Conservation (phyloP, 306 rosid species). For the Fragaria nilgerrensis region DNA sequence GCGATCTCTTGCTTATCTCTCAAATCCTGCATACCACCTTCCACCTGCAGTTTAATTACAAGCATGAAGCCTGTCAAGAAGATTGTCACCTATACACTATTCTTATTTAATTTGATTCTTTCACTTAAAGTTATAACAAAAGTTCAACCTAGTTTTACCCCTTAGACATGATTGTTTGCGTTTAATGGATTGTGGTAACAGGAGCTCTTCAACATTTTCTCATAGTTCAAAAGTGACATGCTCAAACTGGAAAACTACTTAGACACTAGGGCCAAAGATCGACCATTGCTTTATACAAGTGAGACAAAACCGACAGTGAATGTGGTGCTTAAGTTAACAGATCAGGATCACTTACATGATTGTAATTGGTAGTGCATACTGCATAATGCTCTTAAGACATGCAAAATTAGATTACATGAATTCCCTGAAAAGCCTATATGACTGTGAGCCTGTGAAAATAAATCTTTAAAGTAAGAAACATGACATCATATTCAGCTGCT, state of each 20-base stretch:
- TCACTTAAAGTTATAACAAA: neutral
- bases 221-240: neutral
- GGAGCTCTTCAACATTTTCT: neutral
- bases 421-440: neutral
- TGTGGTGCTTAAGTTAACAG: neutral
- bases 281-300: neutral
- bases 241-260: neutral
- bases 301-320: neutral
- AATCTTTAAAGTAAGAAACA: neutral
- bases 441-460: neutral
- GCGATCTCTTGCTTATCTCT: conserved; percentile 40
- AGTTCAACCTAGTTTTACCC: neutral
- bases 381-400: neutral
- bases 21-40: conserved; percentile 35
- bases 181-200: neutral
- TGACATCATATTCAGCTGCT: neutral
- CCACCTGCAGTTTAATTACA: conserved; percentile 27
- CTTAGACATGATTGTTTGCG: neutral
- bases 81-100: neutral
- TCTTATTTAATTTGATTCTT: neutral
- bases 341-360: neutral
- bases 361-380: neutral
- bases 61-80: neutral
- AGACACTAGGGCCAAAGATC: neutral
- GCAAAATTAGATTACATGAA: neutral